phyloP scores from a whole-genome alignment of 2,329 filamentous ascomycete species.

The Apiospora sp. region DNA sequence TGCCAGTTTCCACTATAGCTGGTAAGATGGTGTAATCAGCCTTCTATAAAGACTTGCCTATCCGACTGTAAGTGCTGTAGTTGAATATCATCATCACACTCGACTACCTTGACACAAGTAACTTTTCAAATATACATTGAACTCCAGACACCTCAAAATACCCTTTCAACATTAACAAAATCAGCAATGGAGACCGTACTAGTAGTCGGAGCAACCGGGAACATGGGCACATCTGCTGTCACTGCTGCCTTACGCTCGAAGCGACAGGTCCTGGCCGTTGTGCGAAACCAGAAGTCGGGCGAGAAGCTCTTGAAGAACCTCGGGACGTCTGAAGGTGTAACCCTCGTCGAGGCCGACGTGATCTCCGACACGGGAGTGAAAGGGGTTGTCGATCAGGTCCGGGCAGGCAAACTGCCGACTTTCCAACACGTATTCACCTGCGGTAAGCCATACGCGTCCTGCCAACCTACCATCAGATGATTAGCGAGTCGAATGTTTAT shows the following conservation, averaged over 20 bases:
- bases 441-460: slow-evolving; percentile 34
- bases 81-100: background rate
- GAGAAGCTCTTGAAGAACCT: slow-evolving; percentile 44
- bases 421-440: slow-evolving; percentile 49
- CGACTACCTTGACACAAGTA: background rate
- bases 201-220: slow-evolving; percentile 48
- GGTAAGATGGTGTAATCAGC: background rate
- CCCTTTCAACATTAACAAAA: background rate
- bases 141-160: background rate
- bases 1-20: background rate
- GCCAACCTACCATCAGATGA: background rate
- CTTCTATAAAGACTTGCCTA: background rate
- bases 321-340: slow-evolving; percentile 41
- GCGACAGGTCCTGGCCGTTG: slow-evolving; percentile 46
- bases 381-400: slow-evolving; percentile 45
- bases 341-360: slow-evolving; percentile 43
- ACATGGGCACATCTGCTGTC: slow-evolving; percentile 47
- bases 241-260: slow-evolving; percentile 39
- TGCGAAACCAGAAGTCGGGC: slow-evolving; percentile 45
- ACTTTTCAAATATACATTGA: background rate
- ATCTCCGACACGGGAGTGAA: slow-evolving; percentile 41
- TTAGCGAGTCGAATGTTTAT: background rate
- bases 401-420: slow-evolving; percentile 43
- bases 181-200: slow-evolving; percentile 43
- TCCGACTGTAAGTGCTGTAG: background rate